A percentile compares a stretch with the other conserved stretches of the same genome.
Conservation (phyloP, 2,329 filamentous ascomycete genomes). For the Talaromyces sp. region DNA sequence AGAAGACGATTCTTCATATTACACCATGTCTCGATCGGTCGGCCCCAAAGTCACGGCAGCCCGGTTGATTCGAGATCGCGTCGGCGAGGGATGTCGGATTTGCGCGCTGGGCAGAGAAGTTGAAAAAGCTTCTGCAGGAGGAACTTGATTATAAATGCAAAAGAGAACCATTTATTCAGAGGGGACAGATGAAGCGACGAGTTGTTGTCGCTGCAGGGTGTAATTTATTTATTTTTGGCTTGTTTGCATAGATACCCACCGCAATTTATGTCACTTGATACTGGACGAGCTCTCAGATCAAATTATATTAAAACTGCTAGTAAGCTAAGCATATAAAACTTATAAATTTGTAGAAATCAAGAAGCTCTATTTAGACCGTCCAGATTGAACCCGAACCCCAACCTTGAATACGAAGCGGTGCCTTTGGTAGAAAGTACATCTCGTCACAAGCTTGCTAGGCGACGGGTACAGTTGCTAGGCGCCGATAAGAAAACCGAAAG, state of each 20-base stretch:
- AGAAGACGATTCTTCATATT: slow-evolving; percentile 13
- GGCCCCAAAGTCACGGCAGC: slow-evolving; percentile 85
- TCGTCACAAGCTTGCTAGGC: neutral
- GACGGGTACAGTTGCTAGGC: neutral
- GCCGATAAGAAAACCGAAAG: neutral
- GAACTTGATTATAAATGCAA: neutral
- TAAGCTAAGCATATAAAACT: neutral
- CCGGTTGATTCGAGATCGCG: slow-evolving; percentile 65
- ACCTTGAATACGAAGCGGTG: neutral
- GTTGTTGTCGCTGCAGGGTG: neutral
- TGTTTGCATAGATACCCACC: neutral
- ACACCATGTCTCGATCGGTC: slow-evolving; percentile 51
- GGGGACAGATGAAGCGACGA: neutral
- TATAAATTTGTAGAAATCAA: neutral
- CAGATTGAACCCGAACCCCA: neutral
- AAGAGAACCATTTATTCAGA: neutral
- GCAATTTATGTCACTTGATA: neutral
- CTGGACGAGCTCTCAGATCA: neutral
- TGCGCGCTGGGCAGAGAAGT: slow-evolving; percentile 32
- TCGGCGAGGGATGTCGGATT: slow-evolving; percentile 43
- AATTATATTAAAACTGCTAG: neutral
- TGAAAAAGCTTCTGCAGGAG: slow-evolving; percentile 16
- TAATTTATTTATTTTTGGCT: neutral
- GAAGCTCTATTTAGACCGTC: neutral
- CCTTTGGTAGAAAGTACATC: neutral